Evolutionary conservation across 768 basidiomycete genomes (phyloP).

Genomic region (Podaxis sp.): DNA sequence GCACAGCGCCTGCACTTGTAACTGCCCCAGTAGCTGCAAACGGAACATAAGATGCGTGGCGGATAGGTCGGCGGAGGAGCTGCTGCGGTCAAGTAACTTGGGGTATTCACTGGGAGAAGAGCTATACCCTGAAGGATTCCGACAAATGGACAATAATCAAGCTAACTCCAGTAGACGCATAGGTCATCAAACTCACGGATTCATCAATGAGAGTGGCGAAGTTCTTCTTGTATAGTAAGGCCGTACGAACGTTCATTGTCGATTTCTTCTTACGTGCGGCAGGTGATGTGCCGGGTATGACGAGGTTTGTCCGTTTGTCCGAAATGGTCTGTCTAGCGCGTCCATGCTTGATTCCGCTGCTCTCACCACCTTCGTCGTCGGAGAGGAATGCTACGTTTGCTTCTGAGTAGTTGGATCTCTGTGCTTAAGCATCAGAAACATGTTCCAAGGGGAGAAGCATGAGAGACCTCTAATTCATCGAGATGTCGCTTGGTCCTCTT

Average conservation of each 20-base stretch:
- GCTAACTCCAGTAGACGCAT: not conserved
- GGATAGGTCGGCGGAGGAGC: conserved; percentile 60
- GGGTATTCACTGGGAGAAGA: conserved; percentile 42
- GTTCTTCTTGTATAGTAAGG: conserved; percentile 80
- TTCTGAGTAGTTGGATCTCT: conserved; percentile 80
- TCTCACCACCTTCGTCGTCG: conserved; percentile 37
- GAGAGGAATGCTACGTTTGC: conserved; percentile 36
- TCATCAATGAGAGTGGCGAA: conserved; percentile 71
- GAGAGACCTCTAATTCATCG: conserved; percentile 75
- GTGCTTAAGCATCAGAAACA: conserved; percentile 12
- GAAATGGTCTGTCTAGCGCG: conserved; percentile 77
- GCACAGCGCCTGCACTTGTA: conserved; percentile 79
- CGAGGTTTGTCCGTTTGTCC: conserved; percentile 57
- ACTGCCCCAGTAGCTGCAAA: conserved; percentile 80
- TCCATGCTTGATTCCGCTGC: conserved; percentile 49
- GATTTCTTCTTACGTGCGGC: conserved; percentile 71
- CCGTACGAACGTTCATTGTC: conserved; percentile 74
- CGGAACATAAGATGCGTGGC: conserved; percentile 72
- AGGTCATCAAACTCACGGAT: conserved; percentile 50
- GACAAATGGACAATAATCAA: not conserved
- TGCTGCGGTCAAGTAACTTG: conserved; percentile 70
- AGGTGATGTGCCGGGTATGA: conserved; percentile 41
- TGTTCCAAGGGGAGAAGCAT: not conserved
- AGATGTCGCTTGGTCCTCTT: conserved; percentile 76
- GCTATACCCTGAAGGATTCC: conserved; percentile 47